phyloP scores from a whole-genome alignment of 805 yeast genomes.

The Tetrapisispora fleetii region DNA sequence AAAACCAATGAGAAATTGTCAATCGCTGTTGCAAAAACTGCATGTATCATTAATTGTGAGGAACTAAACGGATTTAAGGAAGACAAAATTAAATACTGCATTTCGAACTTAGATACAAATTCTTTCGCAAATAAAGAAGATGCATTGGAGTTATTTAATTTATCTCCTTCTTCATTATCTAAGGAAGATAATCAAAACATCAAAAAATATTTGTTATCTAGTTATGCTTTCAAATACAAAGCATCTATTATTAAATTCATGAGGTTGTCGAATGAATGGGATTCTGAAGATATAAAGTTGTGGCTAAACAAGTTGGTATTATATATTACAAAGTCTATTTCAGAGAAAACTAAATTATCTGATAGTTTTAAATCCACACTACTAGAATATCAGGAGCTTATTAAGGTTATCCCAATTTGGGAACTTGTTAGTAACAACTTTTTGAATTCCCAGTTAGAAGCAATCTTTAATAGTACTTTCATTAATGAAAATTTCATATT shows the following conservation, averaged over 20 bases:
- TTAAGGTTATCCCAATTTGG: slow-evolving; percentile 29
- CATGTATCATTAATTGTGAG: background rate
- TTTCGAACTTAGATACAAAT: background rate
- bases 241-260: slow-evolving; percentile 24
- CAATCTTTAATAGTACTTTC: slow-evolving; percentile 43
- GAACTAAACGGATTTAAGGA: background rate
- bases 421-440: slow-evolving; percentile 35
- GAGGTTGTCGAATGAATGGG: slow-evolving; percentile 6
- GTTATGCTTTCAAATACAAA: slow-evolving; percentile 24
- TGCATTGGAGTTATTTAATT: slow-evolving; percentile 7
- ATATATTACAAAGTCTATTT: slow-evolving; percentile 53
- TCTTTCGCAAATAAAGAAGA: background rate
- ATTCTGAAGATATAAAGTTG: slow-evolving; percentile 14
- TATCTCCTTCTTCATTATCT: slow-evolving; percentile 3
- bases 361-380: slow-evolving; percentile 29
- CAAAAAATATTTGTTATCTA: slow-evolving; percentile 23
- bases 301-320: slow-evolving; percentile 55
- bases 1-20: background rate
- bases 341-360: slow-evolving; percentile 33
- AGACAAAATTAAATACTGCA: background rate
- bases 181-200: slow-evolving; percentile 18
- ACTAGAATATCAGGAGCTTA: slow-evolving; percentile 26
- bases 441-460: slow-evolving; percentile 58
- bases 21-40: slow-evolving; percentile 10
- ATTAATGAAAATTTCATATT: slow-evolving; percentile 33